Evolutionary conservation across 2,329 filamentous ascomycete species (phyloP), one percentile per base, ranked within the genome.

Genomic region (Aureobasidium pullulans): DNA sequence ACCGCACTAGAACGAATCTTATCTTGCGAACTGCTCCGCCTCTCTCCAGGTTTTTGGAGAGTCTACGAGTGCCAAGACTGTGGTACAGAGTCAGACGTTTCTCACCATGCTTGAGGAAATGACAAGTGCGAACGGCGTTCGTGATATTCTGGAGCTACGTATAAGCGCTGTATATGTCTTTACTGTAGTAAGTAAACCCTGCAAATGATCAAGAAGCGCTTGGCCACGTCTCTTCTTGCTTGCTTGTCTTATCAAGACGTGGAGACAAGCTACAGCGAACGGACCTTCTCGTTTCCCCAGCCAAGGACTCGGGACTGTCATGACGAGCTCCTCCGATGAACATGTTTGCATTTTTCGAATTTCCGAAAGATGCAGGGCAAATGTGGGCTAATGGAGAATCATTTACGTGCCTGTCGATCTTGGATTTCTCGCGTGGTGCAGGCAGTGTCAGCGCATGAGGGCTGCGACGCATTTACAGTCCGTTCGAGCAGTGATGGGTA

Each of bases 1-100:
- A 46, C 52, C 52, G 40, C 52, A 42, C 52, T 46, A 46, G 52
- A n/a, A 10, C 11, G 40, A 57, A 57, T 46, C 52, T 57, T 57
- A 57, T 46, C 42, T 57, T 16, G 32, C 52, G 52, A 57, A 57
- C 52, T n/a, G 52, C 52, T 57, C 52, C 52, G 39, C 52, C 34
- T 36, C 28, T 42, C 50, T 54, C 50, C 50, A 54, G 37, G n/a
- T 54, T 54, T 23, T 42, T 32, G 16, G 28, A 23, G 2, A 16
- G 32, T 39, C 19, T 16, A 52, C 34, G 36, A 40, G 23, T 29
- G 48, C 48, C 48, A 40, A 40, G 48, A 31, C 5, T 6, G 13
- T 7, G 9, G 6, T 16, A 19, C 48, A 52, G 16, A 50, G 31
- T 32, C 29, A n/a, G 32, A 43, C 50, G 50, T 54, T 43, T 13